Conservation (phyloP, 2,329 filamentous ascomycete genomes). For the Pseudomassariella vexata region DNA sequence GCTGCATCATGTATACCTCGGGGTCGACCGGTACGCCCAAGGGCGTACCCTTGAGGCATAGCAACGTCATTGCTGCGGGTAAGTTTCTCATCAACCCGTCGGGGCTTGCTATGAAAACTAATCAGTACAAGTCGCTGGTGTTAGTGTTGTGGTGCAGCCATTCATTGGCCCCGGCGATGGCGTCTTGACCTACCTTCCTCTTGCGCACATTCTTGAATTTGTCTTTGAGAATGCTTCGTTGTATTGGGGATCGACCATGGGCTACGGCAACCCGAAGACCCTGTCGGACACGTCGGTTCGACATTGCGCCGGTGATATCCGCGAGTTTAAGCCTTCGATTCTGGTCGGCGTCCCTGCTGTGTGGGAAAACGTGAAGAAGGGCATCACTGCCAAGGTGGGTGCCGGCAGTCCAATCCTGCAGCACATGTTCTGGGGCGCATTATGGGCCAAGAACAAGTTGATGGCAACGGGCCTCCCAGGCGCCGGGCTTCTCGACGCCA, state of each 20-base stretch:
- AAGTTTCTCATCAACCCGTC: too few relatives aligned
- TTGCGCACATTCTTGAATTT: constrained; percentile 85
- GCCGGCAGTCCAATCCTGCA: constrained; percentile 61
- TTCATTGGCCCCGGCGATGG: constrained; percentile 75
- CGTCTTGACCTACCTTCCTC: constrained; percentile 76
- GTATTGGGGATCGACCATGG: constrained; percentile 84
- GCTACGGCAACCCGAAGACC: constrained; percentile 82
- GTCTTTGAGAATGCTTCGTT: constrained; percentile 82
- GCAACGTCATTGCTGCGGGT: constrained; percentile 67
- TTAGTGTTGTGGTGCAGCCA: constrained; percentile 68
- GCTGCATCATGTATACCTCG: constrained; percentile 24
- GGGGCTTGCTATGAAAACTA: too few relatives aligned
- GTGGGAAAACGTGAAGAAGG: constrained; percentile 90
- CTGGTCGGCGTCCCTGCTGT: constrained; percentile 84
- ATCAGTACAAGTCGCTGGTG: constrained; percentile 63
- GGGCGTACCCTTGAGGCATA: constrained; percentile 59
- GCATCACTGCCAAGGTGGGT: constrained; percentile 71
- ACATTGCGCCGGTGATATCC: constrained; percentile 84
- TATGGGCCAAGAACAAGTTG: constrained; percentile 46
- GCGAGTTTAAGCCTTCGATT: constrained; percentile 76
- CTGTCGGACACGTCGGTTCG: constrained; percentile 76
- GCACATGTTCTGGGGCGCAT: constrained; percentile 66
- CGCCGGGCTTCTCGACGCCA: constrained; percentile 62
- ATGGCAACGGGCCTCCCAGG: constrained; percentile 56
- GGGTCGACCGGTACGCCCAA: constrained; percentile 8